Conservation (phyloP, 257 asterid species). For the Verbascum thapsus region DNA sequence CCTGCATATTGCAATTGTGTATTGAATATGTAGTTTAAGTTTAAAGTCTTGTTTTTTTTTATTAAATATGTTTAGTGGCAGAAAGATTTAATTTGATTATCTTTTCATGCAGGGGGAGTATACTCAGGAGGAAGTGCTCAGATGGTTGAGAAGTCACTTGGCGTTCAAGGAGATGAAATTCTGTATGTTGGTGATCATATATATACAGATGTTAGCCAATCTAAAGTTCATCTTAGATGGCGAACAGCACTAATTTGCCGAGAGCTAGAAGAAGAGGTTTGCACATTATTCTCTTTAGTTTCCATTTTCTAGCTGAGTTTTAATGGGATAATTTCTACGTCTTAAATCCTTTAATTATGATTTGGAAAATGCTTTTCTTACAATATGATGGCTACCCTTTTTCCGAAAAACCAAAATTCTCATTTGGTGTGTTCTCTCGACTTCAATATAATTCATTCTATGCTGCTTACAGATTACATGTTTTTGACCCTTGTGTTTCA, state of each 20-base stretch:
- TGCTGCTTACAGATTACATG: not conserved
- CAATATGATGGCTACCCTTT: too few relatives aligned
- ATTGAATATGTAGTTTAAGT: not conserved
- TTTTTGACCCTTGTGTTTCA: conserved; percentile 44
- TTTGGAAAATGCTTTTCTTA: too few relatives aligned
- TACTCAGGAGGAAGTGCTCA: conserved; percentile 96
- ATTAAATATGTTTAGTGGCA: not conserved
- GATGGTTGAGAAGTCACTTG: conserved; percentile 86
- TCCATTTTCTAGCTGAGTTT: not conserved
- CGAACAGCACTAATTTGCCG: conserved; percentile 93
- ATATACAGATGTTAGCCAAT: conserved; percentile 90
- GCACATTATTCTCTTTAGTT: conserved; percentile 18
- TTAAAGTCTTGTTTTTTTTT: conserved; percentile 14
- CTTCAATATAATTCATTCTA: not conserved
- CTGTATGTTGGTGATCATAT: conserved; percentile 91
- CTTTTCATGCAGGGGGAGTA: conserved; percentile 60
- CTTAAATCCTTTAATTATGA: too few relatives aligned
- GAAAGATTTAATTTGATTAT: conserved; percentile 11
- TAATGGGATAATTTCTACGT: not conserved
- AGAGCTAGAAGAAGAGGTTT: conserved; percentile 88
- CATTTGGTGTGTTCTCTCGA: conserved; percentile 11
- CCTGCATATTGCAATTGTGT: not conserved
- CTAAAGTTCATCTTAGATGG: conserved; percentile 92
- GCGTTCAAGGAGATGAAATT: conserved; percentile 87
- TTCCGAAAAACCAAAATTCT: not conserved